Conservation (phyloP, 2,329 filamentous ascomycete species). For the Trichophyton schoenleinii region DNA sequence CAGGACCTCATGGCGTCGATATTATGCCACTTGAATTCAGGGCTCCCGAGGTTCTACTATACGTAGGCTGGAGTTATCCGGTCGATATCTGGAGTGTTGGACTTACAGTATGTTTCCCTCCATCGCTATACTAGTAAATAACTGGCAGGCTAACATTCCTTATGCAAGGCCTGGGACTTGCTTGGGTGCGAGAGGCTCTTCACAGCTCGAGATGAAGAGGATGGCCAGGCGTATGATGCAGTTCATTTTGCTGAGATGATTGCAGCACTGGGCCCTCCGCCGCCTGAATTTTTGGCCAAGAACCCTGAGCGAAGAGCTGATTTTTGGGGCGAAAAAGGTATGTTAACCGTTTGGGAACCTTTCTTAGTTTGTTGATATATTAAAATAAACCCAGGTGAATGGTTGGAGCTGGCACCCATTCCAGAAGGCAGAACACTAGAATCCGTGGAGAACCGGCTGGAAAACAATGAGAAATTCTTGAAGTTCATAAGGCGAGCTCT, state of each 20-base stretch:
- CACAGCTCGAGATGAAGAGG: constrained; percentile 23
- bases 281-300: constrained; percentile 18
- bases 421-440: constrained; percentile 6
- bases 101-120: constrained; percentile 13
- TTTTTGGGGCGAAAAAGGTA: constrained; percentile 30
- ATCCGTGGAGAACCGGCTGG: background rate
- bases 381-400: background rate
- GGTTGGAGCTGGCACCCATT: constrained; percentile 3
- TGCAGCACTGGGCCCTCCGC: constrained; percentile 31
- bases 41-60: constrained; percentile 20
- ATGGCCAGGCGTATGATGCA: constrained; percentile 27
- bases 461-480: constrained; percentile 4
- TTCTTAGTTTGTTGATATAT: background rate
- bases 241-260: constrained; percentile 36
- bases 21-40: constrained; percentile 30
- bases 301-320: constrained; percentile 17
- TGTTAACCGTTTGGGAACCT: background rate
- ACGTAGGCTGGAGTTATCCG: constrained; percentile 18
- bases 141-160: too few species aligned
- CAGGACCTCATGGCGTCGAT: constrained; percentile 26
- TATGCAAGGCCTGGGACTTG: constrained; percentile 32
- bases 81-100: constrained; percentile 24
- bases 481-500: constrained; percentile 15
- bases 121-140: background rate
- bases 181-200: constrained; percentile 35